phyloP scores from a whole-genome alignment of 2,329 filamentous ascomycete species.

The Aspergillus spinulosporus region DNA sequence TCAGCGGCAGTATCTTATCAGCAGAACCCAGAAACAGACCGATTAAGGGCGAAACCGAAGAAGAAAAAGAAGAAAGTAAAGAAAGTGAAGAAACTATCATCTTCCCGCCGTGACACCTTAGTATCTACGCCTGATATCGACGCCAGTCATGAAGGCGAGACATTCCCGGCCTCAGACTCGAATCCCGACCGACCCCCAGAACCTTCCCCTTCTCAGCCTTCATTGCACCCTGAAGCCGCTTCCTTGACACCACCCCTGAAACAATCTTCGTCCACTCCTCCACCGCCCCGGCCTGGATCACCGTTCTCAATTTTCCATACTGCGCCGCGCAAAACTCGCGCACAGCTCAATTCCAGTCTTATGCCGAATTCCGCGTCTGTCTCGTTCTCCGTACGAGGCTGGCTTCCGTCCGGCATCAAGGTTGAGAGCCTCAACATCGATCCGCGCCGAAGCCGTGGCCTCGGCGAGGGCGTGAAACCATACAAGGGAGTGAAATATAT shows the following conservation, averaged over 20 bases:
- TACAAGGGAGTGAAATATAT: slow-evolving; percentile 99
- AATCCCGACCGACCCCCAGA: slow-evolving; percentile 13
- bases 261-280: slow-evolving; percentile 8
- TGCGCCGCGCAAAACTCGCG: slow-evolving; percentile 31
- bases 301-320: slow-evolving; percentile 27
- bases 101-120: slow-evolving; percentile 25
- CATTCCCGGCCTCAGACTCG: slow-evolving; percentile 10
- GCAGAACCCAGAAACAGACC: slow-evolving; percentile 26
- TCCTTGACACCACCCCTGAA: slow-evolving; percentile 22
- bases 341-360: slow-evolving; percentile 70
- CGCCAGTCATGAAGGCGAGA: slow-evolving; percentile 12
- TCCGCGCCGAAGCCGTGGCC: slow-evolving; percentile 76
- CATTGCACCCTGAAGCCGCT: slow-evolving; percentile 25
- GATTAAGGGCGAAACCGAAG: slow-evolving; percentile 33
- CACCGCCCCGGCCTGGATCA: slow-evolving; percentile 15
- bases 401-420: slow-evolving; percentile 64
- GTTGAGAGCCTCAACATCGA: slow-evolving; percentile 64
- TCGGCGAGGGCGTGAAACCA: slow-evolving; percentile 86
- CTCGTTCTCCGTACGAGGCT: slow-evolving; percentile 63
- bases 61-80: slow-evolving; percentile 42
- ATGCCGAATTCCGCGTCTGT: slow-evolving; percentile 78
- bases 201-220: slow-evolving; percentile 13
- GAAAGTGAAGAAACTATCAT: slow-evolving; percentile 32
- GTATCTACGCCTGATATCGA: slow-evolving; percentile 16
- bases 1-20: slow-evolving; percentile 37